Conservation (phyloP, 2,329 filamentous ascomycete genomes). For the Pseudocercospora eumusae region DNA sequence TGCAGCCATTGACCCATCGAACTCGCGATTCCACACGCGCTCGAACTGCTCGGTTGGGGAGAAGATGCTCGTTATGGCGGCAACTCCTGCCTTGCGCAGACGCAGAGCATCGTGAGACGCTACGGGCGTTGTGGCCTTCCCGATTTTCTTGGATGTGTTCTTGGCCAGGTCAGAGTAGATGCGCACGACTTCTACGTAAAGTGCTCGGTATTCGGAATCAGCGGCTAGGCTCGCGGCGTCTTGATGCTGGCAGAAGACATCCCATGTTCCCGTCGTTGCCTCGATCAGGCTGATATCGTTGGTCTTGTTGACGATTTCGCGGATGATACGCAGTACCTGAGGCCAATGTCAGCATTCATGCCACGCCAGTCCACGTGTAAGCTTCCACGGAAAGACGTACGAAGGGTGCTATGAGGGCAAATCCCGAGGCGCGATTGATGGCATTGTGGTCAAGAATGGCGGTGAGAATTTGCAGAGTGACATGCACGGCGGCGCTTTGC, state of each 20-base stretch:
- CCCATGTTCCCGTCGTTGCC: slow-evolving; percentile 81
- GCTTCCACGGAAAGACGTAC: slow-evolving; percentile 9
- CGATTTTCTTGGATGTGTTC: slow-evolving; percentile 44
- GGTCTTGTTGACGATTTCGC: slow-evolving; percentile 72
- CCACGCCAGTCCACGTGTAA: background rate
- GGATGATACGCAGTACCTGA: slow-evolving; percentile 77
- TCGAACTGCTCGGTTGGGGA: slow-evolving; percentile 66
- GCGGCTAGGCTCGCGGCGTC: slow-evolving; percentile 80
- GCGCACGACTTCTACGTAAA: slow-evolving; percentile 79
- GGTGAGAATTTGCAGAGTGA: slow-evolving; percentile 88
- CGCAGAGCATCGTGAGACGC: slow-evolving; percentile 73
- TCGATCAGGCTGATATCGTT: slow-evolving; percentile 91
- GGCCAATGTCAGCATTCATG: slow-evolving; percentile 39
- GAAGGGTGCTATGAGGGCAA: slow-evolving; percentile 76
- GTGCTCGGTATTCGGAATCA: slow-evolving; percentile 77
- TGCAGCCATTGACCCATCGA: slow-evolving; percentile 77
- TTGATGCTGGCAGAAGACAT: slow-evolving; percentile 84
- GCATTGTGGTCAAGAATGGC: slow-evolving; percentile 80
- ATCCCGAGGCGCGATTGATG: slow-evolving; percentile 70
- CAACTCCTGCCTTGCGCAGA: slow-evolving; percentile 54
- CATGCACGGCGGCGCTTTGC: slow-evolving; percentile 82
- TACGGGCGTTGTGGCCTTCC: slow-evolving; percentile 35
- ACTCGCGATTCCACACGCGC: slow-evolving; percentile 53
- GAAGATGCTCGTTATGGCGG: slow-evolving; percentile 76
- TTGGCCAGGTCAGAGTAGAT: slow-evolving; percentile 79